A percentile compares a stretch with the other conserved stretches of the same genome.
Conservation (phyloP, 169 alveolate species). For the Plasmodium fragile region DNA sequence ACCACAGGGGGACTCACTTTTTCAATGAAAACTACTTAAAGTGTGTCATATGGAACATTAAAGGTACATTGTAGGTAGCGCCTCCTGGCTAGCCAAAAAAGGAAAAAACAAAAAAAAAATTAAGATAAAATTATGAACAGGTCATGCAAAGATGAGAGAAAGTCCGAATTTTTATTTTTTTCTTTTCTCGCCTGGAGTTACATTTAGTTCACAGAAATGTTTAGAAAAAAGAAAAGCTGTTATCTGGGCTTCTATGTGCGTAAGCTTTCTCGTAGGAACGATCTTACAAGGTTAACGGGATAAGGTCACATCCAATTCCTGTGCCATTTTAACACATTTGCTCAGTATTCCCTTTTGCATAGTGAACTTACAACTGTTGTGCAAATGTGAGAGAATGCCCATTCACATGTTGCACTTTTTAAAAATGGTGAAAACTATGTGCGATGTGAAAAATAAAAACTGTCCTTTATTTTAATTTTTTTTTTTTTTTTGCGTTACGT, state of each 20-base stretch:
- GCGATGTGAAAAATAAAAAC: background rate
- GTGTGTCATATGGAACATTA: background rate
- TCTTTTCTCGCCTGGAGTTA: background rate
- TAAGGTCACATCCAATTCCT: background rate
- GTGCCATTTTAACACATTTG: background rate
- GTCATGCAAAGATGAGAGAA: background rate
- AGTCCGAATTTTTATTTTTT: background rate
- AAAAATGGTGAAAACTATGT: background rate
- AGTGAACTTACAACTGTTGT: background rate
- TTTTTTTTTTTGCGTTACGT: background rate
- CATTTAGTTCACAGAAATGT: background rate
- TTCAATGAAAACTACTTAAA: background rate
- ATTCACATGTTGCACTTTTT: background rate
- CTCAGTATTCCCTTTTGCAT: background rate
- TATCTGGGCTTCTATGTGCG: background rate
- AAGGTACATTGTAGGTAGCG: background rate
- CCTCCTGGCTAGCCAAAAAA: background rate
- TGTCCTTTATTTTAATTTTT: background rate
- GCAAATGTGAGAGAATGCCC: background rate
- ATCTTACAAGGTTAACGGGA: background rate
- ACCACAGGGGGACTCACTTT: background rate
- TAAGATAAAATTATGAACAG: conserved; percentile 24
- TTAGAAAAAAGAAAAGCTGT: background rate
- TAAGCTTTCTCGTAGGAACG: background rate
- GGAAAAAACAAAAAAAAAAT: background rate